These are phyloP conservation scores for Cyberlindnera maritima DNA, from an alignment of 805 yeast genomes.

Conservation along the genomic window DNA sequence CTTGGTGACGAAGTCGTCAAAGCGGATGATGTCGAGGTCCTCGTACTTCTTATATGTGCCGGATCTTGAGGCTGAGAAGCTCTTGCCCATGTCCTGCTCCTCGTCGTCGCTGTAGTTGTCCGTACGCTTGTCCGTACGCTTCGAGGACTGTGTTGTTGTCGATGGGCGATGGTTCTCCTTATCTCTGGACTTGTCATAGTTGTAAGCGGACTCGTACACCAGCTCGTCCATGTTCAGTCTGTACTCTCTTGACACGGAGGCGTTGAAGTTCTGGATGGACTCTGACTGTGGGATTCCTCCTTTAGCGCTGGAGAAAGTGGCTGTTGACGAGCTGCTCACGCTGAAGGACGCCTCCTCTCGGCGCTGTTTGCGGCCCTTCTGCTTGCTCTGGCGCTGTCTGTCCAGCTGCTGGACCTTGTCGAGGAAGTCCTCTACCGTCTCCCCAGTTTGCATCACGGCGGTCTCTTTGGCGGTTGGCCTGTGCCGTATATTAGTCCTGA, in stretches of 20 bases:
- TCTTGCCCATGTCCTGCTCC: background rate
- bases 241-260: conserved; percentile 41
- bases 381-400: conserved; percentile 8
- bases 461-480: too few relatives aligned
- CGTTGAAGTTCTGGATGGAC: conserved; percentile 16
- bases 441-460: conserved; percentile 5
- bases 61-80: background rate
- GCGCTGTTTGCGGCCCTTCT: conserved; percentile 5
- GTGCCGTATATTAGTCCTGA: too few relatives aligned
- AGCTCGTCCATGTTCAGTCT: conserved; percentile 42
- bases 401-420: conserved; percentile 17
- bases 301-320: background rate
- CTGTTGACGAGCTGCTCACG: background rate
- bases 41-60: conserved; percentile 12
- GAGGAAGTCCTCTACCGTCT: conserved; percentile 17
- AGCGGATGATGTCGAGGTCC: conserved; percentile 23
- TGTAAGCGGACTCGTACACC: conserved; percentile 63
- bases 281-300: conserved; percentile 15
- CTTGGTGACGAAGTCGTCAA: conserved; percentile 25
- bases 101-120: background rate
- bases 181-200: conserved; percentile 39
- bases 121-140: background rate
- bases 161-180: background rate
- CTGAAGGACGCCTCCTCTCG: background rate
- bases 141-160: background rate